Base-by-base conservation (phyloP, 768 basidiomycete genomes). In the Kwoniella newhampshirensis region DNA sequence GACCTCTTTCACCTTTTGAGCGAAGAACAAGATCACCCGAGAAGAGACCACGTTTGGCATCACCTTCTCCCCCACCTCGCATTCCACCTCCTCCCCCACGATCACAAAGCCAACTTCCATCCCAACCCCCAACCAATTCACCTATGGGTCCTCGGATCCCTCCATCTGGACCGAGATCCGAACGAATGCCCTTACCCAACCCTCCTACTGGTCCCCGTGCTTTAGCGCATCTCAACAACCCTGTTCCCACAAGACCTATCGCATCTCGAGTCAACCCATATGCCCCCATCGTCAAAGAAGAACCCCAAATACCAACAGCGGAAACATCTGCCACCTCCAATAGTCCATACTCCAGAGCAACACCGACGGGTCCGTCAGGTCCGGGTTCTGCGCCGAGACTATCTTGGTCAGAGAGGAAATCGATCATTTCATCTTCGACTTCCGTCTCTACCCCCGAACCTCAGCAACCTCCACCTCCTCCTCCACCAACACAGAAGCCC, bases 331-430 rank as follows among this genome's bases (percentile, higher is more conserved):
- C 17, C 23, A 30, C n/a, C 18, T 9, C 46, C 11, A 37, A 46
- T 54, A 28, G 18, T 47, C 36, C n/a, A 35, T 12, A 27, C 30
- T 18, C 21, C 40, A 23, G 18, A 18, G 12, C 44, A 27, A 3
- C 44, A 18, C 35, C 51, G 17, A 45, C 42, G 25, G 37, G 40
- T 27, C 27, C 39, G 15, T 11, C 56, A 4, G 11, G 30, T 30
- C 12, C 30, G 3, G 20, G 54, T n/a, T 41, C 40, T 11, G 48
- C 40, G 11, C 46, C 61, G 18, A 39, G 65, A 49, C 44, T 67
- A 39, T 67, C 66, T 2, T 67, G 66, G 66, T 67, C 66, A 11
- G 66, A 67, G 39, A 37, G 66, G 9, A 67, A 63, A 40, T 51
- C 36, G 37, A 26, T 58, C 46, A 27, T 28, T n/a, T 51, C 46